These are phyloP conservation scores for Phytopythium delawarense DNA, from an alignment of 352 stramenopile species.

Conservation along the genomic window DNA sequence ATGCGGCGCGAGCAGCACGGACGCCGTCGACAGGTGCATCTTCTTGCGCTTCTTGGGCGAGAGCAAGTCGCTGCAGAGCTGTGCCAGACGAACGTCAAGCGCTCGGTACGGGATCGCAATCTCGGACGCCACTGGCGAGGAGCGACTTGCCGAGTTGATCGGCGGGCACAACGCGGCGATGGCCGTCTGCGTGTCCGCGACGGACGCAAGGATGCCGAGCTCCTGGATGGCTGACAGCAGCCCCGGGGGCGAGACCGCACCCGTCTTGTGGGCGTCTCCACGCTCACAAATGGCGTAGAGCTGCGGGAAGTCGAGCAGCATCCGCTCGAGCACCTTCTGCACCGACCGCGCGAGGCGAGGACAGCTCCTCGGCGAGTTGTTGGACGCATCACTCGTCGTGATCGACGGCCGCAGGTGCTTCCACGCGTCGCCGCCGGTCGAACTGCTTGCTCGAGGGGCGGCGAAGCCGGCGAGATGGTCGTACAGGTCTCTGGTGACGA, in stretches of 20 bases:
- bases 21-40: constrained; percentile 58
- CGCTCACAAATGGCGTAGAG: constrained; percentile 47
- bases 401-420: constrained; percentile 32
- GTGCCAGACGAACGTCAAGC: constrained; percentile 37
- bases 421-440: background rate
- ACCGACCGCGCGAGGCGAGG: constrained; percentile 38
- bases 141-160: constrained; percentile 10
- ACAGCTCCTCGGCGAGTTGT: background rate
- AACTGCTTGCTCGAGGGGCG: constrained; percentile 8
- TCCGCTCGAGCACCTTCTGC: constrained; percentile 69
- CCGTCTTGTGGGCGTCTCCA: constrained; percentile 36
- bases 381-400: constrained; percentile 10
- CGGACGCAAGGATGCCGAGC: constrained; percentile 52
- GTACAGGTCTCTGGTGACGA: constrained; percentile 57
- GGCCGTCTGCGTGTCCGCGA: constrained; percentile 48
- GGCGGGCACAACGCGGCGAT: constrained; percentile 39
- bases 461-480: constrained; percentile 48
- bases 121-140: constrained; percentile 9
- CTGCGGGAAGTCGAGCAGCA: constrained; percentile 41
- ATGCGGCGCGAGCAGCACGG: constrained; percentile 56
- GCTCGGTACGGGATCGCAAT: constrained; percentile 42
- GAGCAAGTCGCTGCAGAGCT: constrained; percentile 59
- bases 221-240: constrained; percentile 56
- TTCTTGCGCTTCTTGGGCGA: constrained; percentile 65
- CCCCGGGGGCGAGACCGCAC: constrained; percentile 34